Percentiles rank a stretch among this genome's conserved stretches.
Evolutionary conservation across 2,329 filamentous ascomycete species (phyloP).

Genomic region (Incumbomyces lentus): DNA sequence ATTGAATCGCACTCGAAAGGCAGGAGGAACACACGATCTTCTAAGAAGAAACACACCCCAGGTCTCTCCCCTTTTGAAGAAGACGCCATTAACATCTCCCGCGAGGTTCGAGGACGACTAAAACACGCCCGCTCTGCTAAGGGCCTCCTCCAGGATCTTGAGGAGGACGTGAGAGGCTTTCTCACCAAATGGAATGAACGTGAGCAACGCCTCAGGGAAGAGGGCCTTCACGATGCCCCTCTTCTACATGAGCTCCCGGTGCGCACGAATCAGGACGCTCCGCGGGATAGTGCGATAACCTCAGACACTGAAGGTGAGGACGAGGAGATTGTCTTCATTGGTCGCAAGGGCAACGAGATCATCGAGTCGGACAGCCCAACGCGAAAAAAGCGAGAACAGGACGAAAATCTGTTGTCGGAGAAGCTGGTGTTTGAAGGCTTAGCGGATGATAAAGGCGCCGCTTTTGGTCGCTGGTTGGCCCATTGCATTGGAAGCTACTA

Average conservation of each 20-base stretch:
- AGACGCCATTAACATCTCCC: slow-evolving; percentile 49
- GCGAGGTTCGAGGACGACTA: slow-evolving; percentile 66
- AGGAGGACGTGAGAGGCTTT: slow-evolving; percentile 72
- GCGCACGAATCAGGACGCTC: slow-evolving; percentile 10
- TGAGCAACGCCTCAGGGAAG: slow-evolving; percentile 37
- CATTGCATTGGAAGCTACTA: slow-evolving; percentile 91
- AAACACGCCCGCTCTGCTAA: slow-evolving; percentile 73
- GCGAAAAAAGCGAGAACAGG: slow-evolving; percentile 41
- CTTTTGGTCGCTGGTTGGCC: slow-evolving; percentile 89
- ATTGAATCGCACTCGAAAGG: slow-evolving; percentile 29
- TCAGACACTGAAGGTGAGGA: slow-evolving; percentile 39
- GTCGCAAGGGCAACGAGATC: slow-evolving; percentile 45
- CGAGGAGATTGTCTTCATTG: slow-evolving; percentile 88
- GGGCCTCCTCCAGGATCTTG: slow-evolving; percentile 69
- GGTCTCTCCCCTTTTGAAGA: slow-evolving; percentile 26
- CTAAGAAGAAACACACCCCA: slow-evolving; percentile 29
- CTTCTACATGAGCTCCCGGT: slow-evolving; percentile 15
- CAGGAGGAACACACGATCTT: slow-evolving; percentile 27
- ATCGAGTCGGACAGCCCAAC: slow-evolving; percentile 47
- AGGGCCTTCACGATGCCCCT: slow-evolving; percentile 36
- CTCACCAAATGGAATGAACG: slow-evolving; percentile 51
- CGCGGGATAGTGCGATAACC: not conserved
- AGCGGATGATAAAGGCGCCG: slow-evolving; percentile 62
- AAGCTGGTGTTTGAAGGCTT: slow-evolving; percentile 72
- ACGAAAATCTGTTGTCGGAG: slow-evolving; percentile 36